Percentiles rank a stretch among this genome's conserved stretches.
phyloP scores from a whole-genome alignment of 2,329 filamentous ascomycete species.

The Claviceps fusiformis region DNA sequence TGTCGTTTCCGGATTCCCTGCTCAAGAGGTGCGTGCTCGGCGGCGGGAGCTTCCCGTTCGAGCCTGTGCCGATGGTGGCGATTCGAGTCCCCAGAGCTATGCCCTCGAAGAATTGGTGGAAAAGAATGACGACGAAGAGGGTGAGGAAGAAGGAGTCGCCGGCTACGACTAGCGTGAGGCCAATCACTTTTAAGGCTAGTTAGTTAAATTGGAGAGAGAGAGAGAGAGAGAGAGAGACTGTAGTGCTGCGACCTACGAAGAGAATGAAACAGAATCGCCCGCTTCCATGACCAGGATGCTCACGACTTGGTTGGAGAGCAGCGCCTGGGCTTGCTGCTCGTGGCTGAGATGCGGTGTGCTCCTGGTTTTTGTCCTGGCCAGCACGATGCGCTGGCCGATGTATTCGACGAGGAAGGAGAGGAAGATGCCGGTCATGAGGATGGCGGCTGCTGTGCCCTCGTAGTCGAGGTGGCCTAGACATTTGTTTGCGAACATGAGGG shows the following conservation, averaged over 20 bases:
- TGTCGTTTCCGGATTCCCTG: background rate
- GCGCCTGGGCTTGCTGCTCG: conserved; percentile 12
- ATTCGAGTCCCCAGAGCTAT: conserved; percentile 61
- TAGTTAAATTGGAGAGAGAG: too few relatives aligned
- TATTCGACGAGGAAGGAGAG: conserved; percentile 62
- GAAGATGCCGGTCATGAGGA: conserved; percentile 63
- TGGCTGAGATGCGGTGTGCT: conserved; percentile 13
- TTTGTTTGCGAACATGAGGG: conserved; percentile 57
- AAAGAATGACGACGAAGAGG: conserved; percentile 55
- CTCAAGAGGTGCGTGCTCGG: conserved; percentile 6
- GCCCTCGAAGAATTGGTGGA: conserved; percentile 70
- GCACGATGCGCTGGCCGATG: conserved; percentile 44
- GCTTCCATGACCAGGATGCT: conserved; percentile 58
- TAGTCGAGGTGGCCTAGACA: conserved; percentile 55
- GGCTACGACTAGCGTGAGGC: conserved; percentile 48
- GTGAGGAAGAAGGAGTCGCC: conserved; percentile 42
- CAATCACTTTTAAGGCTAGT: conserved; percentile 24
- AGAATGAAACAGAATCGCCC: conserved; percentile 64
- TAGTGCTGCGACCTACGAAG: conserved; percentile 31
- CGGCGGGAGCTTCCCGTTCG: conserved; percentile 11
- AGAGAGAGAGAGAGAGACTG: background rate
- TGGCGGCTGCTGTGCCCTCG: conserved; percentile 54
- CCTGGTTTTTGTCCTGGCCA: conserved; percentile 16
- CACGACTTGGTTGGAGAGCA: conserved; percentile 33
- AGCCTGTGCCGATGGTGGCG: conserved; percentile 36